These are phyloP conservation scores for Nigrospora osmanthi DNA, from an alignment of 2,329 filamentous ascomycete species.

Conservation along the genomic window DNA sequence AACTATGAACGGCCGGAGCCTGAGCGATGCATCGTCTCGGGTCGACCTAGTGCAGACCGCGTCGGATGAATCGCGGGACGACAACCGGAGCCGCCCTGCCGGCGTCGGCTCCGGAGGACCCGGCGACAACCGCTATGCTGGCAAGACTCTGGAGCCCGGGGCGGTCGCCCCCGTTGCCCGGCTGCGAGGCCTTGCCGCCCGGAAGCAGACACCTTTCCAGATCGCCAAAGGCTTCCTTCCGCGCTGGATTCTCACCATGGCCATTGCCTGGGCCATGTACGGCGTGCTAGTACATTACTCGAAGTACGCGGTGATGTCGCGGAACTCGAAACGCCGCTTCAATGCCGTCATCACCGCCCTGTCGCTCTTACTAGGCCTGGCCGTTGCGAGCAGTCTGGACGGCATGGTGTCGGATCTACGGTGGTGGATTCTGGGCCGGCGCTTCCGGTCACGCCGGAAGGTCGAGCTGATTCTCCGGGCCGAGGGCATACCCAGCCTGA, in stretches of 20 bases:
- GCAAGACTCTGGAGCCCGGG: too few species aligned
- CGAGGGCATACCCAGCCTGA: constrained; percentile 21
- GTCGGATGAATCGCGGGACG: too few species aligned
- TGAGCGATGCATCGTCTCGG: too few species aligned
- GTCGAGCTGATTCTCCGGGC: constrained; percentile 23
- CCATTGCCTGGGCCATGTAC: constrained; percentile 19
- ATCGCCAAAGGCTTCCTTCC: neutral
- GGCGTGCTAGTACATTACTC: constrained; percentile 19
- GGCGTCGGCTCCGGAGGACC: too few species aligned
- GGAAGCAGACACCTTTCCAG: neutral
- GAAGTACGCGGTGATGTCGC: constrained; percentile 18
- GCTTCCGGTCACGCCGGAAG: constrained; percentile 28
- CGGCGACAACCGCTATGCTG: too few species aligned
- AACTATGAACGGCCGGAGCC: too few species aligned
- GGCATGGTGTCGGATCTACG: constrained; percentile 33
- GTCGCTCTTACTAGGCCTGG: constrained; percentile 32
- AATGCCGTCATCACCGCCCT: constrained; percentile 35
- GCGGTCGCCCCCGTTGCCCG: too few species aligned
- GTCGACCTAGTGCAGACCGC: too few species aligned
- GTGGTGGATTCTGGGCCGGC: constrained; percentile 35
- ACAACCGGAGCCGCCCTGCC: too few species aligned
- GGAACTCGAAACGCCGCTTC: constrained; percentile 28
- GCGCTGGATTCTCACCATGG: constrained; percentile 19
- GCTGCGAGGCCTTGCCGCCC: neutral
- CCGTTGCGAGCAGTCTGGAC: constrained; percentile 33